Evolutionary conservation across 208 protist species (phyloP).

Genomic region (Trypanosoma brucei): DNA sequence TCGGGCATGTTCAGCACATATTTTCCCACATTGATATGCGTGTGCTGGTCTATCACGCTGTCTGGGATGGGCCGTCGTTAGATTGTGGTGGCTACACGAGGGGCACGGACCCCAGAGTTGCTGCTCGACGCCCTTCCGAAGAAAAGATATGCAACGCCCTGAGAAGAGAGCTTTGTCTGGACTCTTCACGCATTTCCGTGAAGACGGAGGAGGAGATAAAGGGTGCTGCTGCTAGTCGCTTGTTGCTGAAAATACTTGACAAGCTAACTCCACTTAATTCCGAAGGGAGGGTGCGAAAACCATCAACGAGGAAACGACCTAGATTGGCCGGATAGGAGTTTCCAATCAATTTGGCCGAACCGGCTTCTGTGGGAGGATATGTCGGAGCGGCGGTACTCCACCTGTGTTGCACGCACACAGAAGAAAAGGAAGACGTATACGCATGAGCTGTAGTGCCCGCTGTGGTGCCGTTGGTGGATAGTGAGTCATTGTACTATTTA

Average conservation of each 20-base stretch:
- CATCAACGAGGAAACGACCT: conserved; percentile 6
- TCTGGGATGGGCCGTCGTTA: conserved; percentile 19
- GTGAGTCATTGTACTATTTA: no score
- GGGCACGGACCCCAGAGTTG: neutral
- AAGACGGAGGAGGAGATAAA: conserved; percentile 46
- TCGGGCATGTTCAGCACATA: conserved; percentile 61
- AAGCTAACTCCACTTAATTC: conserved; percentile 1
- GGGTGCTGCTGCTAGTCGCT: conserved; percentile 39
- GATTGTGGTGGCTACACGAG: neutral
- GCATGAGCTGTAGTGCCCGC: no score
- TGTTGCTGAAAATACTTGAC: conserved; percentile 63
- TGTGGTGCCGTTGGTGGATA: no score
- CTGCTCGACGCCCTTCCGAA: conserved; percentile 2
- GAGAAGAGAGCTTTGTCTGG: conserved; percentile 14
- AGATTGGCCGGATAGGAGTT: neutral
- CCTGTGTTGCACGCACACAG: no score
- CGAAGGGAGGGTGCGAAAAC: neutral
- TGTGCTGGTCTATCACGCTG: conserved; percentile 56
- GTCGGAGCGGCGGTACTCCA: no score
- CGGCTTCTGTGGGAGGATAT: no score
- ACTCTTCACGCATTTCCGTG: conserved; percentile 32
- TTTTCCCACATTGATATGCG: conserved; percentile 84
- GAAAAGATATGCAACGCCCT: conserved; percentile 19
- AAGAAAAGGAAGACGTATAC: no score
- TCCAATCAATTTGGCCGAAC: neutral